phyloP scores from a whole-genome alignment of 1,284 basidiomycete genomes.

The Ceratobasidium sp. region DNA sequence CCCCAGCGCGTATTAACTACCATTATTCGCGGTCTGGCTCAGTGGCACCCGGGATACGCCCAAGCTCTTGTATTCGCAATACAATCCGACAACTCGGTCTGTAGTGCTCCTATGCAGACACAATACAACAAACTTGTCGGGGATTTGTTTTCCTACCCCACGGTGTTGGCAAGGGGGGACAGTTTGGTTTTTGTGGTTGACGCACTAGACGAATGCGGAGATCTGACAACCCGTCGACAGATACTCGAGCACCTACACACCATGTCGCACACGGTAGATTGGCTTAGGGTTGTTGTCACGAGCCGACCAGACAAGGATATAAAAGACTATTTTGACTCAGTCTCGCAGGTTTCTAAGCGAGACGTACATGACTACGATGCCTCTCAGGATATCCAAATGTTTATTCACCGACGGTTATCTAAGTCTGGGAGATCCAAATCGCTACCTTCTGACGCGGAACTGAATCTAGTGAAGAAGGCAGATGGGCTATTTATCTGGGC shows the following conservation, averaged over 20 bases:
- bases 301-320: constrained; percentile 30
- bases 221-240: not conserved
- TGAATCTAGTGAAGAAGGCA: not conserved
- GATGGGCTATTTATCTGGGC: constrained; percentile 44
- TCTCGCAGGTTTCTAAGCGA: not conserved
- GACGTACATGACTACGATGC: constrained; percentile 2
- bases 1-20: not conserved
- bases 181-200: not conserved
- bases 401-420: not conserved
- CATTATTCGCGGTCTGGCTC: not conserved
- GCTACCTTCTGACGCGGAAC: not conserved
- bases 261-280: not conserved
- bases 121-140: not conserved
- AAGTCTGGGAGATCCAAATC: no score
- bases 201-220: constrained; percentile 4
- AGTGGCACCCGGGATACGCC: not conserved
- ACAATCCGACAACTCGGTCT: not conserved
- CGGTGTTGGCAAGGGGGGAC: not conserved
- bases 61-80: not conserved
- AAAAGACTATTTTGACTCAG: not conserved
- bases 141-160: not conserved
- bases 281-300: constrained; percentile 23
- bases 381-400: not conserved
- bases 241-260: not conserved
- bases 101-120: not conserved